phyloP scores from a whole-genome alignment of 371 early-diverging fungal species.

The Blakeslea trispora region DNA sequence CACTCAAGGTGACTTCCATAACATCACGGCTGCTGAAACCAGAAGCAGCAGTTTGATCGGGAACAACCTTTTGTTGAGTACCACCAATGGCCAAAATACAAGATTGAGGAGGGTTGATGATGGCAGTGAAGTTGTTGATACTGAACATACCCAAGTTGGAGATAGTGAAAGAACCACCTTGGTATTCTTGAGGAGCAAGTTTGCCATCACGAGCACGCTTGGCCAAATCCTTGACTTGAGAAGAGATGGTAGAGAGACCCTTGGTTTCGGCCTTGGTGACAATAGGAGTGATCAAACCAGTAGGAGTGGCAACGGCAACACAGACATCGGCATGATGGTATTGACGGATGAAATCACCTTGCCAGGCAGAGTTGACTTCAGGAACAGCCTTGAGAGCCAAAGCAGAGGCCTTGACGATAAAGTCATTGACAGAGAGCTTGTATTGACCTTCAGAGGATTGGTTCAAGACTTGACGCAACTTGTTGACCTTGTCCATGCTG shows the following conservation, averaged over 20 bases:
- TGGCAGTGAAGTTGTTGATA: constrained; percentile 93
- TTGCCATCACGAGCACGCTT: constrained; percentile 86
- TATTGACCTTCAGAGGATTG: constrained; percentile 81
- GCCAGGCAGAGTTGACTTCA: constrained; percentile 96
- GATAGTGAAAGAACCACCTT: constrained; percentile 95
- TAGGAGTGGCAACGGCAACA: constrained; percentile 94
- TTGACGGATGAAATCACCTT: constrained; percentile 91
- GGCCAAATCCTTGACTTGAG: constrained; percentile 86
- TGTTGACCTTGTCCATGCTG: constrained; percentile 84
- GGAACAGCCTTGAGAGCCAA: constrained; percentile 92
- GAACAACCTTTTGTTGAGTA: constrained; percentile 79
- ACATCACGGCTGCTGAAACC: constrained; percentile 68
- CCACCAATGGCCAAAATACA: constrained; percentile 95
- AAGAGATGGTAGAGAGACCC: constrained; percentile 87
- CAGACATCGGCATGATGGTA: constrained; percentile 93
- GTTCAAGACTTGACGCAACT: constrained; percentile 91
- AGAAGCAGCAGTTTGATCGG: constrained; percentile 62
- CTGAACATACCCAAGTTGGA: constrained; percentile 99
- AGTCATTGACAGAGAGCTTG: constrained; percentile 98
- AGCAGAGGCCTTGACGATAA: constrained; percentile 95
- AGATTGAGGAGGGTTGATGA: constrained; percentile 97
- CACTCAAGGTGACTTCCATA: constrained; percentile 90
- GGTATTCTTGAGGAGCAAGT: constrained; percentile 94
- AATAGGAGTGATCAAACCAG: constrained; percentile 97
- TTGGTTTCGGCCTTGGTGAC: constrained; percentile 80